A percentile compares a stretch with the other conserved stretches of the same genome.
These are phyloP conservation scores for Penicillium nucicola DNA, from an alignment of 495 filamentous ascomycete species.

Conservation along the genomic window DNA sequence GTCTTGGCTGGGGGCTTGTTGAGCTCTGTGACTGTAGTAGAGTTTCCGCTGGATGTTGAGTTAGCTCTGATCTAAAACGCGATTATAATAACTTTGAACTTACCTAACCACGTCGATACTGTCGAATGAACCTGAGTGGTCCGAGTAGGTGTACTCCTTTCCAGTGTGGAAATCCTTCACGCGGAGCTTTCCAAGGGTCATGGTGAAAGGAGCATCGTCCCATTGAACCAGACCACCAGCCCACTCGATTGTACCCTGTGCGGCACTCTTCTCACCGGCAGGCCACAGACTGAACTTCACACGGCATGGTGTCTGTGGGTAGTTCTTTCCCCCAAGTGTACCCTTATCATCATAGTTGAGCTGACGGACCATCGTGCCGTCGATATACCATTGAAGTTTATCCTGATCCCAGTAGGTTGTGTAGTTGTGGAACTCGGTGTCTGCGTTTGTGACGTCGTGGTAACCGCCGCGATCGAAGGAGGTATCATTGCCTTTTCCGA, in stretches of 20 bases:
- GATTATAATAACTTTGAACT: slow-evolving; percentile 21
- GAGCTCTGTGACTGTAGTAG: slow-evolving; percentile 41
- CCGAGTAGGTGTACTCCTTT: slow-evolving; percentile 36
- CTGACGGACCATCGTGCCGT: slow-evolving; percentile 65
- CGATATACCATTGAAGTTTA: slow-evolving; percentile 78
- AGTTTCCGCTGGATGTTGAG: slow-evolving; percentile 47
- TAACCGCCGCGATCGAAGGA: slow-evolving; percentile 69
- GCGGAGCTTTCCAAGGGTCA: slow-evolving; percentile 55
- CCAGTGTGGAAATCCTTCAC: slow-evolving; percentile 38
- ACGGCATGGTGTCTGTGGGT: slow-evolving; percentile 86
- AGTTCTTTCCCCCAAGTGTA: slow-evolving; percentile 58
- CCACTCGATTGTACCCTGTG: slow-evolving; percentile 43
- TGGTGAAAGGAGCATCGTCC: slow-evolving; percentile 62
- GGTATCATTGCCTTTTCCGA: slow-evolving; percentile 77
- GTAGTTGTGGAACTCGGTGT: slow-evolving; percentile 77
- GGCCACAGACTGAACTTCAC: slow-evolving; percentile 80
- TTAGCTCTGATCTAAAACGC: background rate
- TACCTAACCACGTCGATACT: slow-evolving; percentile 49
- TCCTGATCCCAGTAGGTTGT: slow-evolving; percentile 82
- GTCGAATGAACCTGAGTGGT: slow-evolving; percentile 28
- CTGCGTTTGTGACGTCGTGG: slow-evolving; percentile 56
- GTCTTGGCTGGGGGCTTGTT: slow-evolving; percentile 36
- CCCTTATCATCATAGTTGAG: slow-evolving; percentile 51
- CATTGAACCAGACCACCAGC: slow-evolving; percentile 61
- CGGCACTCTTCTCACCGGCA: slow-evolving; percentile 64